Evolutionary conservation across 1,284 basidiomycete species (phyloP).

Genomic region (Gomphus bonarii): DNA sequence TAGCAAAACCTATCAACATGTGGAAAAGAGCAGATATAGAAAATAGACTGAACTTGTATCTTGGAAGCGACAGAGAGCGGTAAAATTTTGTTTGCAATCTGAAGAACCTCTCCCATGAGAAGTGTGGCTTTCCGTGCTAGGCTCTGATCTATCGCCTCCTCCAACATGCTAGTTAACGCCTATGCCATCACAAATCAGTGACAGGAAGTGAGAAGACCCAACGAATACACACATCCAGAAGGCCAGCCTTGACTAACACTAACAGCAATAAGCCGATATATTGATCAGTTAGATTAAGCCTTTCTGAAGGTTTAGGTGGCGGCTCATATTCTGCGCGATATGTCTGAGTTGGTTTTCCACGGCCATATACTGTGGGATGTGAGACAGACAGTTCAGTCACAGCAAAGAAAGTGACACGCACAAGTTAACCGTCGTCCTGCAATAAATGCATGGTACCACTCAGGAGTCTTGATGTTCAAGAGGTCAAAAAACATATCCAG

Average conservation of each 20-base stretch:
- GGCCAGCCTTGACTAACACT: conserved; percentile 79
- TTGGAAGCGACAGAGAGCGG: conserved; percentile 75
- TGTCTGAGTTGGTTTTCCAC: conserved; percentile 33
- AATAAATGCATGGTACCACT: conserved; percentile 87
- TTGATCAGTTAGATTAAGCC: conserved; percentile 83
- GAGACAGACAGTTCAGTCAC: not conserved
- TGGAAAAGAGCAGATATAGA: not conserved
- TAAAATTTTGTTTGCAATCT: conserved; percentile 82
- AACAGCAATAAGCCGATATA: conserved; percentile 86
- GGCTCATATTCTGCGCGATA: not conserved
- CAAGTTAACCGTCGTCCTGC: conserved; percentile 80
- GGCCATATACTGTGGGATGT: conserved; percentile 43
- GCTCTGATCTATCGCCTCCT: conserved; percentile 61
- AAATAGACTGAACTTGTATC: conserved; percentile 51
- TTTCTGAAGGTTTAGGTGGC: conserved; percentile 39
- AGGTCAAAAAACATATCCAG: conserved; percentile 91
- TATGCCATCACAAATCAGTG: conserved; percentile 22
- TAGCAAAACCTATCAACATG: conserved; percentile 22
- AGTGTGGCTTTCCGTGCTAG: conserved; percentile 83
- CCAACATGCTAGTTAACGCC: conserved; percentile 78
- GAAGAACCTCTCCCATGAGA: conserved; percentile 86
- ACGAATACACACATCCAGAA: conserved; percentile 58
- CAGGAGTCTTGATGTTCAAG: conserved; percentile 83
- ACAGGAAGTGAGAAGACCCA: not conserved
- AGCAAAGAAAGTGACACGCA: conserved; percentile 26